phyloP scores from a whole-genome alignment of 2,329 filamentous ascomycete genomes.

The Chalaropsis thielavioides region DNA sequence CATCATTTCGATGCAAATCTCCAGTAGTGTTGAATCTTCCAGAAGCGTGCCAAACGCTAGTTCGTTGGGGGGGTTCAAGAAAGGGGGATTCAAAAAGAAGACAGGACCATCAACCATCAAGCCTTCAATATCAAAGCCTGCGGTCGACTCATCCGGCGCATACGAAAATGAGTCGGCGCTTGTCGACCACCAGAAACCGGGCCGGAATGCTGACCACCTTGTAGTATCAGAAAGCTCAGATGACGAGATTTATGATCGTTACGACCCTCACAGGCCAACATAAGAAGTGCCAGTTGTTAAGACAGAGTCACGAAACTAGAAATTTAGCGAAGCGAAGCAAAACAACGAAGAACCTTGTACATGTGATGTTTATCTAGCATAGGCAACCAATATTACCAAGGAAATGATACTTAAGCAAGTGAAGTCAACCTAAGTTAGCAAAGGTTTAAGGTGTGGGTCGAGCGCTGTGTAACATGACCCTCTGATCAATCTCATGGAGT shows the following conservation, averaged over 20 bases:
- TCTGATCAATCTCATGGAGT: too few relatives aligned
- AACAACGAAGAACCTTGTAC: too few relatives aligned
- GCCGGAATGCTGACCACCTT: neutral
- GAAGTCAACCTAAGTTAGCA: too few relatives aligned
- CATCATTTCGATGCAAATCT: constrained; percentile 51
- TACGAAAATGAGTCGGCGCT: neutral
- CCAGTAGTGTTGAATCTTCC: constrained; percentile 22
- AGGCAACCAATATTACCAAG: too few relatives aligned
- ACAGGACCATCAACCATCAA: constrained; percentile 69
- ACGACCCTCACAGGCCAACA: constrained; percentile 46
- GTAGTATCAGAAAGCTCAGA: constrained; percentile 31
- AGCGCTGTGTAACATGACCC: too few relatives aligned
- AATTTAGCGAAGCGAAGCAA: too few relatives aligned
- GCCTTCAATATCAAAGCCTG: constrained; percentile 30
- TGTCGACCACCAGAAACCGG: neutral
- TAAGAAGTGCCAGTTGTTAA: too few relatives aligned
- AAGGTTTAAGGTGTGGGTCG: too few relatives aligned
- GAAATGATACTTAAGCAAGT: too few relatives aligned
- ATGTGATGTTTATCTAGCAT: too few relatives aligned
- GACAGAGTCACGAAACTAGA: too few relatives aligned
- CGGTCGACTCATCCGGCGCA: neutral
- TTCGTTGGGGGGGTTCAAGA: constrained; percentile 41
- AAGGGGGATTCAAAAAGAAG: constrained; percentile 64
- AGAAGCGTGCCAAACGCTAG: neutral
- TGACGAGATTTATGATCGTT: constrained; percentile 57